Evolutionary conservation across 768 basidiomycete genomes (phyloP), one percentile per base, ranked within the genome.

Genomic region (Lactifluus volemus): DNA sequence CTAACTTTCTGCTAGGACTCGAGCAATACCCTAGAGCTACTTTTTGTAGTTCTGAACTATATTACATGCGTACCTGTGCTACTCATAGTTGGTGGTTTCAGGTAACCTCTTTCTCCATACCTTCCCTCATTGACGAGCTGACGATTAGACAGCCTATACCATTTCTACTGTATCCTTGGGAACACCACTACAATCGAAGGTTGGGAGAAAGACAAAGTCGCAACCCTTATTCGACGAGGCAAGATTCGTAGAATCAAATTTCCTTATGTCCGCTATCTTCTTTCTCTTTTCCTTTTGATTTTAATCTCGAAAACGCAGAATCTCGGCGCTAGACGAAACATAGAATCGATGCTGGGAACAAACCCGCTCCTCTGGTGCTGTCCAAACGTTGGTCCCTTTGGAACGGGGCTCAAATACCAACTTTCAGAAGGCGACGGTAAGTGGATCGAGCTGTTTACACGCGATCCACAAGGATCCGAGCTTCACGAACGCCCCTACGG

Each of bases 181-280:
- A 99, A 99, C 72, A 84, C 86, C 2, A 99, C 96, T 0, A 98
- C 97, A 0, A 98, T 99, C 53, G 97, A 99, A 74, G 85, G 89
- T 0, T 96, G 92, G 91, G 97, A 99, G 73, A 98, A 98, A 74
- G 94, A 98, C 69, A 95, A 89, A 73, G 92, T 84, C 1, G 88
- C 93, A 5, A 88, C 84, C 0, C 79, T 99, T 67, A 84, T 91
- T 53, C 82, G 88, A 19, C 77, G 87, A 59, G 96, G 95, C 5
- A 91, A 89, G 72, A 87, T 98, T 59, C 83, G 79, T 53, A 88
- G 93, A 74, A 89, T 95, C 67, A 92, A 89, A 72, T 98, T 94
- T 70, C 97, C 96, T 56, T 98, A 98, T 6, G 60, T 61, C 17
- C 72, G 93, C 91, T 72, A 65, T 85, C 70, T 30, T 68, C 42